Evolutionary conservation across 108 stramenopile species (phyloP), one percentile per base, ranked within the genome.

Genomic region (Pseudonitzschia delicatissima): DNA sequence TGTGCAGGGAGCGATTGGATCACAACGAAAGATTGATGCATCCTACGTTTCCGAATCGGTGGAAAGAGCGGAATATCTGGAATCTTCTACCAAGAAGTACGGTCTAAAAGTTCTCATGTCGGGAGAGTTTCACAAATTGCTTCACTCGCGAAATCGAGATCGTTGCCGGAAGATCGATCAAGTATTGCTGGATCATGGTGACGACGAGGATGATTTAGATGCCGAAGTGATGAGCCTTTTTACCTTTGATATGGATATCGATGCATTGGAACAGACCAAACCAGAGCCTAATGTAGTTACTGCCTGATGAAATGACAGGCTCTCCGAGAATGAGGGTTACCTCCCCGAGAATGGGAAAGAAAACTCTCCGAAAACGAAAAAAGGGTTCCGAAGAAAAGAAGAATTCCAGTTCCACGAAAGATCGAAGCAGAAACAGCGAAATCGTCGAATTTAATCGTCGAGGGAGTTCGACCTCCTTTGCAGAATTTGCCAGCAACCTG

Each of bases 1-100:
- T 29, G 88, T 97, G 20, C 95, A 96, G 76, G 96, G 96, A 17
- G 95, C 95, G 17, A 94, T 97, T 44, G 96, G 96, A 29, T 86
- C 87, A 17, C 80, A 86, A 40, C 70, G 82, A 44, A 97, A 97
- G 65, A 80, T 97, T 51, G 96, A 97, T 72, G 95, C 93, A 12
- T 95, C 95, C 0, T 97, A 96, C 60, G 78, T 97, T 12, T 81
- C 84, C 0, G 91, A 93, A 36, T 81, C 93, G 15, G 95, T 96
- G 28, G 93, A 94, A 50, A 63, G 77, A 49, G 71, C 92, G 17
- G 93, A 96, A 63, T 87, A 81, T 34, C 81, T 95, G 7, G 92
- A 97, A 67, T 87, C 90, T 7, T 77, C 68, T 17, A 96, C 96
- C 4, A 97, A 97, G 70, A 74, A 73, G 33, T 97, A 93, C 58